Percentiles rank a stretch among this genome's conserved stretches.
phyloP scores from a whole-genome alignment of 1,284 basidiomycete genomes.

The Psilocybe mexicana region DNA sequence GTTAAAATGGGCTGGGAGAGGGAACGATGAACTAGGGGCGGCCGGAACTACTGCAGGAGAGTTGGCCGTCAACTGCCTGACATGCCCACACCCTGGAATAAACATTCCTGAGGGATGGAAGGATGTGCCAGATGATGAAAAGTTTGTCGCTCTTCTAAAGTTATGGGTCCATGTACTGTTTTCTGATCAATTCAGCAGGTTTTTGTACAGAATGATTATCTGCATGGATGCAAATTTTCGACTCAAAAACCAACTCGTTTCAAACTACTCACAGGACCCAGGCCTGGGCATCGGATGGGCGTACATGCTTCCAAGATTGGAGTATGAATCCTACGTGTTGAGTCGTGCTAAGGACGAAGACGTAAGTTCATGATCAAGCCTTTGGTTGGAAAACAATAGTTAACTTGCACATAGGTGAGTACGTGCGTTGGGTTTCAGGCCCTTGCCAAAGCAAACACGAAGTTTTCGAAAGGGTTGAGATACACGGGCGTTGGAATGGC shows the following conservation, averaged over 20 bases:
- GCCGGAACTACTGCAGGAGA: slow-evolving; percentile 21
- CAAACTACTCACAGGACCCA: slow-evolving; percentile 6
- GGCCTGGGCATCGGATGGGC: slow-evolving; percentile 8
- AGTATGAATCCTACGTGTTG: too few species aligned
- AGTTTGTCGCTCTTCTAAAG: background rate
- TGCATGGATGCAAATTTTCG: slow-evolving; percentile 10
- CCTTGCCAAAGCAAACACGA: slow-evolving; percentile 6
- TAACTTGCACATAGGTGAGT: background rate
- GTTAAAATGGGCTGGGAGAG: slow-evolving; percentile 26
- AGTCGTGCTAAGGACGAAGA: slow-evolving; percentile 1
- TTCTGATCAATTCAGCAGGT: too few species aligned
- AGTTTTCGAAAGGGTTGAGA: slow-evolving; percentile 7
- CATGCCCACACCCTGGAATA: slow-evolving; percentile 26
- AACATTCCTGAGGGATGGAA: slow-evolving; percentile 26
- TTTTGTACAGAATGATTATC: background rate
- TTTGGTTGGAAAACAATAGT: background rate
- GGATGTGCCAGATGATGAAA: background rate
- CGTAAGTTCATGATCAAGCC: background rate
- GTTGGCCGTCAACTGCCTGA: slow-evolving; percentile 26
- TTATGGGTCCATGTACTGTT: too few species aligned
- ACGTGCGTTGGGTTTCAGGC: slow-evolving; percentile 12
- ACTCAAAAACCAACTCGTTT: slow-evolving; percentile 12
- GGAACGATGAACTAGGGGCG: slow-evolving; percentile 22
- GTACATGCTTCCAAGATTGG: slow-evolving; percentile 8
- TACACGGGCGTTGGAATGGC: slow-evolving; percentile 9